Conservation (phyloP, 306 rosid genomes). For the Biancaea sappan region DNA sequence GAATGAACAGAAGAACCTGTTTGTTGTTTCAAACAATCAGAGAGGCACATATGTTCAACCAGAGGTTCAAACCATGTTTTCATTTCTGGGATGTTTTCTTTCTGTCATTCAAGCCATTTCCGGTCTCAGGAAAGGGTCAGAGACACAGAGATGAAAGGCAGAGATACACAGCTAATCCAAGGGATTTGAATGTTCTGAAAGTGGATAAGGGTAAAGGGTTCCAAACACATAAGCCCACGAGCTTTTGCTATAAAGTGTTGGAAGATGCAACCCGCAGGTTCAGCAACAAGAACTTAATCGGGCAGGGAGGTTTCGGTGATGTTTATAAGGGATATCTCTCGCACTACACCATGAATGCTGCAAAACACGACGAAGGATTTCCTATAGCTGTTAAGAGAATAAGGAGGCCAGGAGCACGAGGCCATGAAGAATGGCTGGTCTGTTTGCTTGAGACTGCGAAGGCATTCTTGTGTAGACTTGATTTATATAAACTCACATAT, state of each 20-base stretch:
- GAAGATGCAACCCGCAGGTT: slow-evolving; percentile 46
- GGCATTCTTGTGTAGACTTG: not conserved
- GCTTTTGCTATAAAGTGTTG: slow-evolving; percentile 34
- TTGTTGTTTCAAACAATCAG: slow-evolving; percentile 15
- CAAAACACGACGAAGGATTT: slow-evolving; percentile 34
- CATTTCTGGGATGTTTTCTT: not conserved
- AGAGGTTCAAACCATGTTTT: not conserved
- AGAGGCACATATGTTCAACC: slow-evolving; percentile 4
- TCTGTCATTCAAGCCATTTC: not conserved
- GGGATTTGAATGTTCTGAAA: not conserved
- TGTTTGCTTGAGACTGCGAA: not conserved
- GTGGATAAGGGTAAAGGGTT: slow-evolving; percentile 8
- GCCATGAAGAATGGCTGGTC: slow-evolving; percentile 53
- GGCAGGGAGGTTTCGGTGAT: slow-evolving; percentile 55
- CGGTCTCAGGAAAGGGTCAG: slow-evolving; percentile 23
- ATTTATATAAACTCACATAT: not conserved
- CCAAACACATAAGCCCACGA: slow-evolving; percentile 11
- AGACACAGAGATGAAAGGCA: not conserved
- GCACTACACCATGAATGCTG: slow-evolving; percentile 32
- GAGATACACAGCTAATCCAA: not conserved
- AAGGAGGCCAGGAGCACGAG: slow-evolving; percentile 36
- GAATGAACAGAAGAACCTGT: not conserved
- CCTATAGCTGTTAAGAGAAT: slow-evolving; percentile 52
- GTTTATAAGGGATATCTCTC: slow-evolving; percentile 45
- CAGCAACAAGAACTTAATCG: slow-evolving; percentile 39